Evolutionary conservation across 2,329 filamentous ascomycete species (phyloP), one percentile per base, ranked within the genome.

Genomic region (Nemania sp.): DNA sequence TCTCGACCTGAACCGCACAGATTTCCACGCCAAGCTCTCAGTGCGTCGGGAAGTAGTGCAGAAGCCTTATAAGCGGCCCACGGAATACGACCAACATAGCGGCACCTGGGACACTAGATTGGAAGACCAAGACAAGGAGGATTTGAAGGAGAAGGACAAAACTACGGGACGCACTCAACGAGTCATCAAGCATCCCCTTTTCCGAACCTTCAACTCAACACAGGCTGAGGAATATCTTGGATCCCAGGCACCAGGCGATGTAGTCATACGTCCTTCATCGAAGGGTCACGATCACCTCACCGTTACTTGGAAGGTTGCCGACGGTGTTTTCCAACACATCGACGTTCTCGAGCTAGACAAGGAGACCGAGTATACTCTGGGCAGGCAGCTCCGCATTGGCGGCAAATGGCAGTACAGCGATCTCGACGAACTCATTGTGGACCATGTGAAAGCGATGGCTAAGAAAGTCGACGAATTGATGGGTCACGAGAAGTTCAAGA

Each of bases 381-480:
- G 96, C 70, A 91, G 91, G 74, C 90, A 91, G 49, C 86, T 99
- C 62, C 92, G 93, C 71, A 93, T 99, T 62, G 92, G 90, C 38
- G 92, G 93, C 74, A 95, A 94, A 79, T 94, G 94, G 81, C 95
- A 89, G 7, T 99, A 99, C 83, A 93, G 90, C 68, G 96, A 99
- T 90, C 85, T 99, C 69, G 96, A 99, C 81, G 96, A 99, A 80
- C 82, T 99, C 82, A 98, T 99, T 73, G 94, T 97, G 77, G 92
- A 96, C 77, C 96, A 99, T 78, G 93, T 99, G 78, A 96, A 97
- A 83, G 93, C 94, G 60, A 99, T 98, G 96, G 92, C 94, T 20
- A 93, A 92, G 81, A 99, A 99, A 86, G 95, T 98, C 59, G 93
- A 97, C 73, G 95, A 99, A 84, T 90, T 99, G 85, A 96, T 93